Conservation (phyloP, 306 rosid genomes). For the Clitoria ternatea region DNA sequence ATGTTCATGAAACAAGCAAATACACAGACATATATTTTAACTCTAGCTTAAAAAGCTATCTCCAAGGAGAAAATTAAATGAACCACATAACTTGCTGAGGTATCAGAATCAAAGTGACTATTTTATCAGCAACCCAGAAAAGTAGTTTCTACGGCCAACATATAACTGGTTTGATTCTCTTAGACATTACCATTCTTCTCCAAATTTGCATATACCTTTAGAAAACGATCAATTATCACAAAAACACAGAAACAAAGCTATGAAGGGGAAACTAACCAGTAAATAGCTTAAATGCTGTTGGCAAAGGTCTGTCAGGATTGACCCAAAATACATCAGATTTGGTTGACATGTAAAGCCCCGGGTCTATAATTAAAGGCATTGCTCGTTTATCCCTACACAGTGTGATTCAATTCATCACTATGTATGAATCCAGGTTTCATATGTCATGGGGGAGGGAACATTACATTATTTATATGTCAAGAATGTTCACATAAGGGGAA, state of each 20-base stretch:
- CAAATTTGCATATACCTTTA: not conserved
- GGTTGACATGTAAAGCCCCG: slow-evolving; percentile 70
- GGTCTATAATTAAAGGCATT: slow-evolving; percentile 83
- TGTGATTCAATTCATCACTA: not conserved
- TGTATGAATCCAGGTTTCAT: not conserved
- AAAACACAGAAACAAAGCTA: slow-evolving; percentile 9
- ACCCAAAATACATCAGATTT: slow-evolving; percentile 78
- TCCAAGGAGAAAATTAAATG: not conserved
- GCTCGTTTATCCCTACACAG: slow-evolving; percentile 74
- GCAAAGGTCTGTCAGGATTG: slow-evolving; percentile 60
- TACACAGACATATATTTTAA: not conserved
- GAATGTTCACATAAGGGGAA: not conserved
- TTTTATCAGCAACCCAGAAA: not conserved
- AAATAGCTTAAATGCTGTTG: slow-evolving; percentile 76
- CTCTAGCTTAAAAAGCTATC: not conserved
- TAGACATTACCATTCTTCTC: not conserved
- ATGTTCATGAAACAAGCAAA: not conserved
- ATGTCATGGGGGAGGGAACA: not conserved
- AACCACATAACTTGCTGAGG: not conserved
- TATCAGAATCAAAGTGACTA: slow-evolving; percentile 3
- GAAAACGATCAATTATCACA: slow-evolving; percentile 10
- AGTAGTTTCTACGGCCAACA: not conserved
- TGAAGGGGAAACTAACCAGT: slow-evolving; percentile 58
- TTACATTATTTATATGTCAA: not conserved
- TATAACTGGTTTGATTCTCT: not conserved